Percentiles rank a stretch among this genome's conserved stretches.
Conservation (phyloP, 2,329 filamentous ascomycete genomes). For the Aspergillus calidoustus region DNA sequence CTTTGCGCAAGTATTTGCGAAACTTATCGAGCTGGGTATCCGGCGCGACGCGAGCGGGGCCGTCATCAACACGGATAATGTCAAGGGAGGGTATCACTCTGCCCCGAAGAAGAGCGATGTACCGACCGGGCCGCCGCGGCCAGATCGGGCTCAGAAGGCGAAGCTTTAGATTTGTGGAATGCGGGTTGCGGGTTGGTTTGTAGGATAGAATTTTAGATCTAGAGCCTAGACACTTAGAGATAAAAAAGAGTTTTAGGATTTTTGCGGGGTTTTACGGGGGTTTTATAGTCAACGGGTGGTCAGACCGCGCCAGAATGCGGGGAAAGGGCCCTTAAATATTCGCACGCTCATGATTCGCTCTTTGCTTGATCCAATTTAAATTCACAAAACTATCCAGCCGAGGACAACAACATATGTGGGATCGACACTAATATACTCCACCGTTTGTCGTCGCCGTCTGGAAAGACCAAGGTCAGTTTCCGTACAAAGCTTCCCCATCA, state of each 20-base stretch:
- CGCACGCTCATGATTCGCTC: too few relatives aligned
- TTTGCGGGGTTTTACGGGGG: conserved; percentile 6
- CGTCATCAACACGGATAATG: conserved; percentile 62
- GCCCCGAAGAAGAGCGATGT: conserved; percentile 61
- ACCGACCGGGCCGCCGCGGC: conserved; percentile 32
- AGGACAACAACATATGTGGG: too few relatives aligned
- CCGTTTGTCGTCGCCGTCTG: too few relatives aligned
- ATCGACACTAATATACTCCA: too few relatives aligned
- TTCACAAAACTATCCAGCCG: too few relatives aligned
- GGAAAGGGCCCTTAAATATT: neutral
- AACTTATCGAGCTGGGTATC: conserved; percentile 66
- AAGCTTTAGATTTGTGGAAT: conserved; percentile 29
- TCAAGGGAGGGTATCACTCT: conserved; percentile 59
- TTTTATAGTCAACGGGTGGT: conserved; percentile 1
- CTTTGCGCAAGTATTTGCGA: conserved; percentile 63
- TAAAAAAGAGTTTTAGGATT: neutral
- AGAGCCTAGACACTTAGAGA: neutral
- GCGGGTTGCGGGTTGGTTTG: neutral
- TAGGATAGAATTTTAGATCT: conserved; percentile 4
- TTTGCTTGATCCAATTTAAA: too few relatives aligned
- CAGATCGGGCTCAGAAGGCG: conserved; percentile 17
- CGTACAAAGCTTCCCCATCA: too few relatives aligned
- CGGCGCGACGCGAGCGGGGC: conserved; percentile 57
- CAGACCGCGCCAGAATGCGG: conserved; percentile 15
- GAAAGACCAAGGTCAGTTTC: too few relatives aligned